Conservation (phyloP, 2,329 filamentous ascomycete species). For the Monosporascus sp. region DNA sequence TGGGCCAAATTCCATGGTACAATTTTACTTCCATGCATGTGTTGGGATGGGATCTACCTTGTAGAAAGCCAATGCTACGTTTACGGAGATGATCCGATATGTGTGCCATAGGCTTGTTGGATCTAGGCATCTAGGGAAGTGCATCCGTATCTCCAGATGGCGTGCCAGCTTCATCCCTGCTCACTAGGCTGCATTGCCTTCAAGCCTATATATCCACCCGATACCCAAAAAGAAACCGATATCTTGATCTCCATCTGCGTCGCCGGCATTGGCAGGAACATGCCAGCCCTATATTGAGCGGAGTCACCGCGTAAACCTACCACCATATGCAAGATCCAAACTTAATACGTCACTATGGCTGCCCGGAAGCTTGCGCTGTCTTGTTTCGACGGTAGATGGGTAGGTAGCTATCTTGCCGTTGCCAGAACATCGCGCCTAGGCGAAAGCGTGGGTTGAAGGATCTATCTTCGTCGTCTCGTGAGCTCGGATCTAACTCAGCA, state of each 20-base stretch:
- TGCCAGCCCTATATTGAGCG: too few relatives aligned
- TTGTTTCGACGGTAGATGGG: conserved; percentile 62
- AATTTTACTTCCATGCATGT: neutral
- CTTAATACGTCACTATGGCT: neutral
- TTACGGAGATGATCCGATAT: neutral
- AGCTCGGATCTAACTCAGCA: conserved; percentile 46
- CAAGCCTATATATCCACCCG: too few relatives aligned
- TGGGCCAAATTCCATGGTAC: neutral
- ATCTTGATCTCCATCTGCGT: too few relatives aligned
- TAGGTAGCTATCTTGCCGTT: conserved; percentile 66
- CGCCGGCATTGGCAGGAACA: too few relatives aligned
- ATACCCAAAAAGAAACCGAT: too few relatives aligned
- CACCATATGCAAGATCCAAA: too few relatives aligned
- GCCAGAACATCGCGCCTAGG: conserved; percentile 74
- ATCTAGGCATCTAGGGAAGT: too few relatives aligned
- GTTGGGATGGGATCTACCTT: neutral
- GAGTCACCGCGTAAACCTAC: too few relatives aligned
- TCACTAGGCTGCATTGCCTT: too few relatives aligned
- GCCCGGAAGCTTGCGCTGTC: conserved; percentile 51
- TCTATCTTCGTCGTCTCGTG: conserved; percentile 38
- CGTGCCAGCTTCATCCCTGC: too few relatives aligned
- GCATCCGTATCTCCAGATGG: too few relatives aligned
- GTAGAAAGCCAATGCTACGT: neutral
- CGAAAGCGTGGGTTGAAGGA: conserved; percentile 45
- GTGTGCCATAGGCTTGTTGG: too few relatives aligned